Conservation (phyloP, 2,329 filamentous ascomycete species). For the Metarhizium guizhouense region DNA sequence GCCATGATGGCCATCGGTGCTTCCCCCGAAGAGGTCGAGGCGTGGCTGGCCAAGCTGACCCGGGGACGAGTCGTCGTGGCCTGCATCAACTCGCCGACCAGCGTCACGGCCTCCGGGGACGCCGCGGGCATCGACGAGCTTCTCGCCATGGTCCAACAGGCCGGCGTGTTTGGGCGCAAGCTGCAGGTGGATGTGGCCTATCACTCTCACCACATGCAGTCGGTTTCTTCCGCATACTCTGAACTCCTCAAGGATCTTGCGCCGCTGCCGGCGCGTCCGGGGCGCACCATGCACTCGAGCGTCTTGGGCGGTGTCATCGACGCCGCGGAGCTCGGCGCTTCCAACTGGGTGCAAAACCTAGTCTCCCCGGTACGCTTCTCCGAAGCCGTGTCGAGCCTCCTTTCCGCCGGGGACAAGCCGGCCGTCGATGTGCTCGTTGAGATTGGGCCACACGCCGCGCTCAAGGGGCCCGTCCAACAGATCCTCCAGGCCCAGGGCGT, state of each 20-base stretch:
- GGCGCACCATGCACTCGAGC: not conserved
- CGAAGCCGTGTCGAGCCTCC: not conserved
- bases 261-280: no score
- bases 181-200: slow-evolving; percentile 12
- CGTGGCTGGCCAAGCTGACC: not conserved
- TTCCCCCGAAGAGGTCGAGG: not conserved
- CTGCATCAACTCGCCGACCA: slow-evolving; percentile 16
- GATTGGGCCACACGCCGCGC: slow-evolving; percentile 28
- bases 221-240: slow-evolving; percentile 30
- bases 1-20: slow-evolving; percentile 23
- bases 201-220: slow-evolving; percentile 13
- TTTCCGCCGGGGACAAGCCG: not conserved
- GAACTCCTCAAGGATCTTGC: slow-evolving; percentile 11
- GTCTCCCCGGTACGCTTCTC: not conserved
- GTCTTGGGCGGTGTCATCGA: not conserved
- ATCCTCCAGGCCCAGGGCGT: slow-evolving; percentile 6
- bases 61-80: slow-evolving; percentile 4
- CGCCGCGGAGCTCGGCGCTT: not conserved
- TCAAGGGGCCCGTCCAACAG: slow-evolving; percentile 30
- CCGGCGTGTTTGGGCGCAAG: slow-evolving; percentile 13
- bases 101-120: slow-evolving; percentile 15
- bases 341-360: not conserved
- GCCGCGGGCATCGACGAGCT: slow-evolving; percentile 7
- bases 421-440: slow-evolving; percentile 16
- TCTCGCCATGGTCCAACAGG: slow-evolving; percentile 6